These are phyloP conservation scores for Kodamaea fungicola DNA, from an alignment of 1,139 yeast genomes.

Conservation along the genomic window DNA sequence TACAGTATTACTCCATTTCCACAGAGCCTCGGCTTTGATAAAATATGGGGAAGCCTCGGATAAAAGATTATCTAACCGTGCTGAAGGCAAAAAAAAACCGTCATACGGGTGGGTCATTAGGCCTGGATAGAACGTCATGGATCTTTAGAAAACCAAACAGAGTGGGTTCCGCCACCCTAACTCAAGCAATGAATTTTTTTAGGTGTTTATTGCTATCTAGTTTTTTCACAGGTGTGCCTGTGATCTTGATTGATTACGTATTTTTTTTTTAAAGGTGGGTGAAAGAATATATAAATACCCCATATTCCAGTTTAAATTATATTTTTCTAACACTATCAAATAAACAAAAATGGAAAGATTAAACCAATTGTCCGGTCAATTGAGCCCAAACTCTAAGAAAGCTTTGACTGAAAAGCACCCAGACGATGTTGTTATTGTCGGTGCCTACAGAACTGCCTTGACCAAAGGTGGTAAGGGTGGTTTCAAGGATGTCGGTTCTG, in stretches of 20 bases:
- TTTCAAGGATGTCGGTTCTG: constrained; percentile 73
- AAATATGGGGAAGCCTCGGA: not conserved
- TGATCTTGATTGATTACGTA: constrained; percentile 2
- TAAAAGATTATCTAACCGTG: too few relatives aligned
- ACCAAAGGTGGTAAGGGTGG: constrained; percentile 83
- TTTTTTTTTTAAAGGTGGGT: not conserved
- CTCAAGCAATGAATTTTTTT: not conserved
- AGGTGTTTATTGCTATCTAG: not conserved
- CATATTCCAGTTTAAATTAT: constrained; percentile 3
- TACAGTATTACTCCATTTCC: too few relatives aligned
- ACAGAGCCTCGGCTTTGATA: too few relatives aligned
- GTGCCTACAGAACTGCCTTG: constrained; percentile 86
- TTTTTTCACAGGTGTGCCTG: constrained; percentile 5
- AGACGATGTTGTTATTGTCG: constrained; percentile 83
- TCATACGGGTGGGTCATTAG: too few relatives aligned
- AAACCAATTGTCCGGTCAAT: constrained; percentile 55
- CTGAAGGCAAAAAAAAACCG: too few relatives aligned
- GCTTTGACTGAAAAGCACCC: constrained; percentile 56
- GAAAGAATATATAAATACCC: constrained; percentile 9
- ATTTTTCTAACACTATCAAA: not conserved
- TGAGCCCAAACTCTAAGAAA: constrained; percentile 46
- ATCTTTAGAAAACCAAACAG: too few relatives aligned
- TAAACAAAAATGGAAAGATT: constrained; percentile 53
- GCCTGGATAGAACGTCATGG: too few relatives aligned
- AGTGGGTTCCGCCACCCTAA: too few relatives aligned